Conservation (phyloP, 2,329 filamentous ascomycete genomes). For the Ambrosiella beaveri region DNA sequence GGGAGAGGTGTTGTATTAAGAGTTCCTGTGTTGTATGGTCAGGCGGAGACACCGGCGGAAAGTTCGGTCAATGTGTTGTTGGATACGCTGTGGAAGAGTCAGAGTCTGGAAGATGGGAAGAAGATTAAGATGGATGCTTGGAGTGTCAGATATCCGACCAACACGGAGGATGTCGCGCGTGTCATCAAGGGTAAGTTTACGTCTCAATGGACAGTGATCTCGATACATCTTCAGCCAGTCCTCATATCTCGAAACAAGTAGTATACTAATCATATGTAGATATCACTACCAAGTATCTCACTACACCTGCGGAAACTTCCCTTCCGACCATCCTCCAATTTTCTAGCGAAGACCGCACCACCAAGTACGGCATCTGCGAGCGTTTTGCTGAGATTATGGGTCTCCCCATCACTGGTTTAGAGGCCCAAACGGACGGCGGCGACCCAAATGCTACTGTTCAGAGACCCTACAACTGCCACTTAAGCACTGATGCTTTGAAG, state of each 20-base stretch:
- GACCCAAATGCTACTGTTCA: constrained; percentile 55
- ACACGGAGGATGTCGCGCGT: constrained; percentile 70
- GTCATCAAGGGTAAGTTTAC: constrained; percentile 46
- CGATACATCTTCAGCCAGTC: no score
- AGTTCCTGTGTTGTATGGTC: constrained; percentile 71
- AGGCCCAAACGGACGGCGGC: constrained; percentile 52
- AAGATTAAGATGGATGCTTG: constrained; percentile 72
- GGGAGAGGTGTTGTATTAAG: constrained; percentile 53
- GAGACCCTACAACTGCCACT: constrained; percentile 73
- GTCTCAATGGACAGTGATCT: no score
- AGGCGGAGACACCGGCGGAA: constrained; percentile 51
- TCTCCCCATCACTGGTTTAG: constrained; percentile 49
- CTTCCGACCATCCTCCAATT: constrained; percentile 66
- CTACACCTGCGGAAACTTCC: constrained; percentile 26
- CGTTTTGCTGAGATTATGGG: constrained; percentile 65
- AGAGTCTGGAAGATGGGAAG: constrained; percentile 45
- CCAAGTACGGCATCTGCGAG: constrained; percentile 79
- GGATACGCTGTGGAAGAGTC: constrained; percentile 57
- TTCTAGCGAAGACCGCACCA: constrained; percentile 69
- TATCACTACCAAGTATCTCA: constrained; percentile 51
- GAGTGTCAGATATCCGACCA: constrained; percentile 70
- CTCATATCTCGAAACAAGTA: no score
- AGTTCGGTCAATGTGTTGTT: constrained; percentile 72
- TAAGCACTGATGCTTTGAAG: constrained; percentile 58
- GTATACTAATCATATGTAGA: constrained; percentile 27